phyloP scores from a whole-genome alignment of 305 asterid genomes.

The Solanum hybrid region DNA sequence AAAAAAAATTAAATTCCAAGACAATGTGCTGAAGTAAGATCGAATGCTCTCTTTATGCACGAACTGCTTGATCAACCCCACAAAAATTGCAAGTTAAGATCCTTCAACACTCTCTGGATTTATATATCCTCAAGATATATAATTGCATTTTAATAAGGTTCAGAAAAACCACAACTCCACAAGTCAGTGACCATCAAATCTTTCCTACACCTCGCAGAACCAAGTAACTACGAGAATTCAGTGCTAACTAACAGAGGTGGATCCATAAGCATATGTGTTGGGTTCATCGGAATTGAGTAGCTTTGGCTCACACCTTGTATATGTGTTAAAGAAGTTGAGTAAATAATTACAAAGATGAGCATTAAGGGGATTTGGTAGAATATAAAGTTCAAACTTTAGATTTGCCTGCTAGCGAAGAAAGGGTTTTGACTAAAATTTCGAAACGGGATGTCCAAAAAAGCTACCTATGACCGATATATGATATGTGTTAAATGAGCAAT shows the following conservation, averaged over 20 bases:
- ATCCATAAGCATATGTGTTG: not conserved
- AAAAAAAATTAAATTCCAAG: not conserved
- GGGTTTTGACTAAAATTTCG: too few relatives aligned
- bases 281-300: not conserved
- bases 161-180: not conserved
- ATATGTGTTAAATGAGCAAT: not conserved
- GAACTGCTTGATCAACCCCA: not conserved
- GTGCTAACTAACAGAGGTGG: not conserved
- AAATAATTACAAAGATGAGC: not conserved
- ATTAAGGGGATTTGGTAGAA: not conserved
- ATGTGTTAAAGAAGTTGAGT: not conserved
- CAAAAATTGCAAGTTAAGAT: not conserved
- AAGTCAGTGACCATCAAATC: not conserved
- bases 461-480: too few relatives aligned
- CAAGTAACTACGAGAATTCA: not conserved
- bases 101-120: not conserved
- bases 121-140: not conserved
- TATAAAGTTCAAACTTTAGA: not conserved
- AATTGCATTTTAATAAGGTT: not conserved
- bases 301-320: not conserved
- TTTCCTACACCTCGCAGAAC: not conserved
- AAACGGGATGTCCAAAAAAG: too few relatives aligned
- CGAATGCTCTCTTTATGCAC: not conserved
- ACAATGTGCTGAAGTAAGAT: not conserved
- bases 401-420: not conserved